Conservation (phyloP, 2,329 filamentous ascomycete genomes). For the Alternaria dauci region DNA sequence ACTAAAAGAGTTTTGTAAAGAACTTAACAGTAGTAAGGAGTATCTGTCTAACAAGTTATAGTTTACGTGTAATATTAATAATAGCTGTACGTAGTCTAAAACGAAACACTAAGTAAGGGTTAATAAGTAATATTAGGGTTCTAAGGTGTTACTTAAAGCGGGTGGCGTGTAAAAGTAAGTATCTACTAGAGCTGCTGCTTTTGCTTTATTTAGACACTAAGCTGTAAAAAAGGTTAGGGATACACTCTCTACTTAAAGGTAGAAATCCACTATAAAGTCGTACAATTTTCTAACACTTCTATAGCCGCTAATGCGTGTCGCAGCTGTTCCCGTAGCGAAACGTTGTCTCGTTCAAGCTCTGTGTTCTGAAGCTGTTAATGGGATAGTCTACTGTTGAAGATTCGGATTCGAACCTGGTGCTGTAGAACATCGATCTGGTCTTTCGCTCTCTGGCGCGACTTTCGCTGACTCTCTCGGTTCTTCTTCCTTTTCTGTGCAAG, state of each 20-base stretch:
- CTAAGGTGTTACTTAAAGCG: not conserved
- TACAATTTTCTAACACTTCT: constrained; percentile 12
- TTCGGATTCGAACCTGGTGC: constrained; percentile 7
- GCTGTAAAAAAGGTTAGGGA: not conserved
- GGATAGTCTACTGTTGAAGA: constrained; percentile 2
- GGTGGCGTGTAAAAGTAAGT: not conserved
- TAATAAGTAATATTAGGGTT: not conserved
- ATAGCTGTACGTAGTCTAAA: not conserved
- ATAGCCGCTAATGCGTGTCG: constrained; percentile 4
- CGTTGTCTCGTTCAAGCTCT: constrained; percentile 10
- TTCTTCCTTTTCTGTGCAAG: constrained; percentile 6
- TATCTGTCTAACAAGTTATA: no score
- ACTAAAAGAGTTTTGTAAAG: no score
- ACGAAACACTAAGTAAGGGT: not conserved
- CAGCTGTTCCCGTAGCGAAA: constrained; percentile 1
- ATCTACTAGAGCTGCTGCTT: not conserved
- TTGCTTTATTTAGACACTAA: not conserved
- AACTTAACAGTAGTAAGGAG: no score
- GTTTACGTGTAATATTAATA: no score
- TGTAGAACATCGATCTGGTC: constrained; percentile 11
- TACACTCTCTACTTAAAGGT: not conserved
- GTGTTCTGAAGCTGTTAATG: constrained; percentile 11
- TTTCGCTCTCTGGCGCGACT: constrained; percentile 12
- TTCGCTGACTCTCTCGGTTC: constrained; percentile 12
- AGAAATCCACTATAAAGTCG: constrained; percentile 2